Evolutionary conservation across 179 eudicot genomes (phyloP), one percentile per base, ranked within the genome.

Genomic region (Sideroxylon spinosum): DNA sequence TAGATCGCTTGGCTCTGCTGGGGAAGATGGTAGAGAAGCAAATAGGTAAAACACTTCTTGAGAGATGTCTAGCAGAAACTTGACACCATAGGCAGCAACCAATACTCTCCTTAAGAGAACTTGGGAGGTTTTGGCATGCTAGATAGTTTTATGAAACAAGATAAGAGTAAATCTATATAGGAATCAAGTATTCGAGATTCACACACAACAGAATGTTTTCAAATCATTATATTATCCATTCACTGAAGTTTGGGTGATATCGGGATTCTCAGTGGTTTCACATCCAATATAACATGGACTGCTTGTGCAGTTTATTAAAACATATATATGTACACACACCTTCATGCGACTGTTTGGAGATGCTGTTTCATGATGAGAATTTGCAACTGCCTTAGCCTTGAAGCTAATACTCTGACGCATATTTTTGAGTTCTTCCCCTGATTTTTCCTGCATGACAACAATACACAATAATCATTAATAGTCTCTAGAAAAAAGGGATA

Each of bases 391-490:
- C 73, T 76, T 83, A 68, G 79, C 81, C 72, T 68, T 81, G 26
- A 82, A 66, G 64, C 80, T 71, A 71, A 68, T 79, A 70, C 73
- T 82, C 74, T 77, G 76, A 46, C 63, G 81, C 71, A 75, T 5
- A 73, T 86, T 86, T 75, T 84, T 86, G 52, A 66, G 26, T 22
- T 70, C 81, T 59, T 74, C 71, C 74, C 77, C 84, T 22, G 81
- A 62, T 84, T 88, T 88, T 62, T 76, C 84, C 89, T 84, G 85
- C 80, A 81, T 11, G 1, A 73, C 11, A 73, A 73, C 25, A 56
- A 32, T 7, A 53, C 61, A 32, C 32, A 17, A 60, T 48, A 63
- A 32, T 26, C 14, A 7, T 12, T 29, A 65, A 48, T n/a, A 0
- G 9, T 14, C 22, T 44, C 57, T 8, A 14, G 8, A 23, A 49